Percentiles rank a stretch among this genome's conserved stretches.
Conservation (phyloP, 2,329 filamentous ascomycete genomes). For the Talaromyces funiculosus region DNA sequence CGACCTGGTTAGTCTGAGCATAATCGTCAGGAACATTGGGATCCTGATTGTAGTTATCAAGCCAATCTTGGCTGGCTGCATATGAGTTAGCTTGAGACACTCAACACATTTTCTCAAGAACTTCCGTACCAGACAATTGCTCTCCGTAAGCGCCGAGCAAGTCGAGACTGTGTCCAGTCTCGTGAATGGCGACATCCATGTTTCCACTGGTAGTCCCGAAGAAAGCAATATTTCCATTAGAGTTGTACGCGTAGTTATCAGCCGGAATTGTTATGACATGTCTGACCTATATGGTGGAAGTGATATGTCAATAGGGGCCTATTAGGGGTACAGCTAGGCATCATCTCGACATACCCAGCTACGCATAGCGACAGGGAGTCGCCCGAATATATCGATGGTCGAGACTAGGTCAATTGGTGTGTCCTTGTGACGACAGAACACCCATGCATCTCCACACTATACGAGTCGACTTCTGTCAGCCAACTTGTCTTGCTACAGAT, state of each 20-base stretch:
- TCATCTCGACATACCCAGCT: conserved; percentile 4
- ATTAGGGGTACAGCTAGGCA: not conserved
- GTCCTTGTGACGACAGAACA: conserved; percentile 10
- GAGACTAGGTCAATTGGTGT: not conserved
- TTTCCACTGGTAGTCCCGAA: conserved; percentile 7
- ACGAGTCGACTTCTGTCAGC: not conserved
- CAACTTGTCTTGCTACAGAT: too few relatives aligned
- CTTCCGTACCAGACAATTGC: conserved; percentile 1
- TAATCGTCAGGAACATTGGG: conserved; percentile 10
- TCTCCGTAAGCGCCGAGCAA: conserved; percentile 11
- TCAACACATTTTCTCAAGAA: not conserved
- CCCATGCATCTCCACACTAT: conserved; percentile 10
- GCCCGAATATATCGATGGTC: conserved; percentile 8
- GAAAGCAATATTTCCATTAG: conserved; percentile 11
- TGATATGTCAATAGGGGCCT: not conserved
- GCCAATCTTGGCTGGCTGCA: conserved; percentile 6
- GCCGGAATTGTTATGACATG: conserved; percentile 9
- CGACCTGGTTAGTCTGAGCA: conserved; percentile 5
- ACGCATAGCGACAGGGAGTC: conserved; percentile 11
- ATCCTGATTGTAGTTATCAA: conserved; percentile 12
- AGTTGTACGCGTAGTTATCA: conserved; percentile 4
- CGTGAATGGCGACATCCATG: conserved; percentile 10
- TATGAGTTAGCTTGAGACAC: not conserved
- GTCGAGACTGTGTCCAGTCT: conserved; percentile 12
- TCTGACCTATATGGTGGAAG: not conserved